Conservation (phyloP, 75 land plant genomes). For the Selaginella tamariscina region DNA sequence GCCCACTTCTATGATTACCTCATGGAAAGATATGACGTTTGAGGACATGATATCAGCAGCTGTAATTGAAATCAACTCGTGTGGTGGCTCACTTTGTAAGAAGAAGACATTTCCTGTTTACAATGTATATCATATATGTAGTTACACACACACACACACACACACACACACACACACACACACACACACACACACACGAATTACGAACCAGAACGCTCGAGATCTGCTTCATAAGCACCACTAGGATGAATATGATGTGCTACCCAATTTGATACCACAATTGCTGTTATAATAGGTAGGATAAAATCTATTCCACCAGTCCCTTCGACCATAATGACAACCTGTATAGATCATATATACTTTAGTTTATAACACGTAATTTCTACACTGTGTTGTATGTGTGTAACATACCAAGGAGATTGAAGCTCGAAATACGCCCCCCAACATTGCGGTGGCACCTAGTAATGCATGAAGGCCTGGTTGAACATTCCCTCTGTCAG, state of each 20-base stretch:
- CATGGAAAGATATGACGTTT: conserved; percentile 32
- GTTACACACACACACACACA: too few relatives aligned
- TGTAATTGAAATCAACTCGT: conserved; percentile 17
- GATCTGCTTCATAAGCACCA: conserved; percentile 39
- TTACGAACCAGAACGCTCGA: conserved; percentile 23
- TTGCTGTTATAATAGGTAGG: conserved; percentile 32
- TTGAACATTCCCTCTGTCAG: conserved; percentile 29
- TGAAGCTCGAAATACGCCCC: conserved; percentile 36
- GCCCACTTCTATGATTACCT: conserved; percentile 20
- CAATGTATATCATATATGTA: not conserved
- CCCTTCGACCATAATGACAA: conserved; percentile 39
- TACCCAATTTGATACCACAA: conserved; percentile 38
- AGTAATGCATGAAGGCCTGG: conserved; percentile 39
- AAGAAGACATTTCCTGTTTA: conserved; percentile 23
- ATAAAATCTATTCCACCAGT: conserved; percentile 41
- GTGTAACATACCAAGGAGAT: conserved; percentile 29
- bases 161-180: too few relatives aligned
- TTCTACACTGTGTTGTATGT: not conserved
- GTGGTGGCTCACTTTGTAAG: conserved; percentile 36
- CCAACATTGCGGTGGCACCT: conserved; percentile 38
- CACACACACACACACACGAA: too few relatives aligned
- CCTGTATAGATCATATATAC: conserved; percentile 20
- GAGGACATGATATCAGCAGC: conserved; percentile 36
- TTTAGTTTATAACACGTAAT: not conserved
- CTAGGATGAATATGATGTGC: conserved; percentile 34